Evolutionary conservation across 306 rosid genomes (phyloP), one percentile per base, ranked within the genome.

Genomic region (Clitoria ternatea): DNA sequence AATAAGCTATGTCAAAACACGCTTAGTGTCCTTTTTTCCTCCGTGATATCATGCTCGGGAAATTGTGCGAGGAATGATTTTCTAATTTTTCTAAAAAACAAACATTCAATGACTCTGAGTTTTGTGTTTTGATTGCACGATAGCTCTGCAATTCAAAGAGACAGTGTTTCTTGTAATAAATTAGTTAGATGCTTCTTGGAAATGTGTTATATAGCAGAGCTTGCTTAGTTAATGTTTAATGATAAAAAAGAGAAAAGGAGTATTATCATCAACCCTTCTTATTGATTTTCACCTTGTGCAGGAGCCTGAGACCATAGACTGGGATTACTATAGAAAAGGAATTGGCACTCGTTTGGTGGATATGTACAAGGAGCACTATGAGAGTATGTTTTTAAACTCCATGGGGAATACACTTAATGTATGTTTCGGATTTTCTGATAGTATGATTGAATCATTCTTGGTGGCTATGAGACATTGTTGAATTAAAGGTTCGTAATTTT

Each of bases 271-370:
- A 9, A 15, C 53, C 35, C 5, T 52, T 77, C 15, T 67, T 66
- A n/a, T n/a, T 62, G 6, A 69, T 64, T n/a, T 59, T 73, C 37
- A 7, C 60, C 55, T 66, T 11, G 1, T 77, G 80, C 88, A 95
- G 99, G 99, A 95, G 72, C 99, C 99, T 68, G 99, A 91, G 76
- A 97, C 99, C 62, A 85, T 95, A 17, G 90, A 95, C 69, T 95
- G 97, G 97, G 99, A 91, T 19, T 86, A 91, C 35, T 95, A 95
- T 29, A 95, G 99, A 72, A 91, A 91, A 80, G 96, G 96, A 81
- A 86, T 95, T 35, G 99, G 99, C 20, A 65, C 96, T 18, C 96
- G 97, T 47, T 80, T 95, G 93, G 99, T 95, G 69, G 96, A 95
- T 66, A 87, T 91, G 96, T 95, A 95, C 87, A 95, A 95, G 77